Percentiles rank a stretch among this genome's conserved stretches.
phyloP scores from a whole-genome alignment of 1,284 basidiomycete species.

The Sporisorium scitamineum region DNA sequence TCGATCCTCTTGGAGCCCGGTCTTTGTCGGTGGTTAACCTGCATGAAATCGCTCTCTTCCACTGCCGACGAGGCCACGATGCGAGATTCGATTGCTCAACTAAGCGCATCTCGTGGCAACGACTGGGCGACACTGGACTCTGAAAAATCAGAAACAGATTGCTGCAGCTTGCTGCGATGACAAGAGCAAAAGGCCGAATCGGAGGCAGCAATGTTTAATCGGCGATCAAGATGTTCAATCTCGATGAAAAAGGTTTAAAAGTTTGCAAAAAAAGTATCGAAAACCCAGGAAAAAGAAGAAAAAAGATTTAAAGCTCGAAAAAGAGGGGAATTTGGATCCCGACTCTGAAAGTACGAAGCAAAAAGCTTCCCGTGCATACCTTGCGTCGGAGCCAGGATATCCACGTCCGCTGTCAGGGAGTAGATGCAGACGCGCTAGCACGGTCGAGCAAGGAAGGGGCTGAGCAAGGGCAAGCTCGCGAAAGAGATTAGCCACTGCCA shows the following conservation, averaged over 20 bases:
- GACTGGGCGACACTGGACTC: background rate
- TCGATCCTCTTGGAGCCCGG: too few species aligned
- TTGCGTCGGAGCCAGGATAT: background rate
- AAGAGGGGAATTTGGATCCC: background rate
- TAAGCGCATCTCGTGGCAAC: too few species aligned
- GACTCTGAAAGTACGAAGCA: too few species aligned
- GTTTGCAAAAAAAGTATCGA: background rate
- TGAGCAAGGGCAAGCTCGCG: background rate
- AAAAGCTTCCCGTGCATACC: background rate
- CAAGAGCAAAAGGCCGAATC: too few species aligned
- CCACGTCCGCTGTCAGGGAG: background rate
- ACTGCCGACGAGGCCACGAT: too few species aligned
- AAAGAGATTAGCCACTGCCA: background rate
- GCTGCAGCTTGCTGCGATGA: background rate
- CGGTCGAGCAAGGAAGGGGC: background rate
- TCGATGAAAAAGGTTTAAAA: slow-evolving; percentile 2
- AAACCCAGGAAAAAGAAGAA: background rate
- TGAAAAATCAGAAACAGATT: background rate
- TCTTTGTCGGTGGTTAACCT: background rate
- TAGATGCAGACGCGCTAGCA: background rate
- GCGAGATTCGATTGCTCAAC: too few species aligned
- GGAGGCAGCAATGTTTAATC: too few species aligned
- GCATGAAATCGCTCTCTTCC: too few species aligned
- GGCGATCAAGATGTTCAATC: slow-evolving; percentile 3
- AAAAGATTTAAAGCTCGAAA: background rate